phyloP scores from a whole-genome alignment of 2,329 filamentous ascomycete species.

The Zarea fungicola region DNA sequence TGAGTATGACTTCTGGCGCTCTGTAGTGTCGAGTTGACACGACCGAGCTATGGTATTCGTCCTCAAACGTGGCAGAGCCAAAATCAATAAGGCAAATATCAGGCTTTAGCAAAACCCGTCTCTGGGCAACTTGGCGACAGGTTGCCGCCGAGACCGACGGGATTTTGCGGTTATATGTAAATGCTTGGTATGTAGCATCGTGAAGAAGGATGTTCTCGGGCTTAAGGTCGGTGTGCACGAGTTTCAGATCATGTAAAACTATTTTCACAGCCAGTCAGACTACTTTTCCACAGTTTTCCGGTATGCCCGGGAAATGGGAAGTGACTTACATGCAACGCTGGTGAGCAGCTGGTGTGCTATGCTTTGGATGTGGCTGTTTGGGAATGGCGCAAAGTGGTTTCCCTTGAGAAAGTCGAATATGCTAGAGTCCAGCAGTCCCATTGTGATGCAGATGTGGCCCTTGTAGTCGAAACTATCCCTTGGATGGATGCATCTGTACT shows the following conservation, averaged over 20 bases:
- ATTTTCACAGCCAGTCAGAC: too few relatives aligned
- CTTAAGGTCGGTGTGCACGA: constrained; percentile 85
- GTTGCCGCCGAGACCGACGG: constrained; percentile 60
- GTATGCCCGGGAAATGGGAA: constrained; percentile 15
- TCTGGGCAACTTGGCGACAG: constrained; percentile 56
- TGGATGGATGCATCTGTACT: constrained; percentile 12
- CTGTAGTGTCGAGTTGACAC: constrained; percentile 67
- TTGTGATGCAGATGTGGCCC: constrained; percentile 13
- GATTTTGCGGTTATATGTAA: constrained; percentile 65
- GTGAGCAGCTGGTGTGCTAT: constrained; percentile 13
- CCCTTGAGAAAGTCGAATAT: constrained; percentile 13
- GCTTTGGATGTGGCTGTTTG: constrained; percentile 12
- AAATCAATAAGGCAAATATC: constrained; percentile 69
- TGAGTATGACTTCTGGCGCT: constrained; percentile 65
- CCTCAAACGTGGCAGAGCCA: constrained; percentile 66
- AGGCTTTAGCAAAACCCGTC: constrained; percentile 60
- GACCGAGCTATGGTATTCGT: constrained; percentile 67
- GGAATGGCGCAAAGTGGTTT: constrained; percentile 13
- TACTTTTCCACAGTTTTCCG: too few relatives aligned
- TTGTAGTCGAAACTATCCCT: constrained; percentile 14
- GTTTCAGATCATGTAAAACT: constrained; percentile 94
- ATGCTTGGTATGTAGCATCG: constrained; percentile 61
- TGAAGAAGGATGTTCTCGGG: constrained; percentile 66
- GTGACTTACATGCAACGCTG: constrained; percentile 14
- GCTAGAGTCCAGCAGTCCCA: constrained; percentile 11